Base-by-base conservation (phyloP, 495 filamentous ascomycete species). In the Lasiosphaeria miniovina region DNA sequence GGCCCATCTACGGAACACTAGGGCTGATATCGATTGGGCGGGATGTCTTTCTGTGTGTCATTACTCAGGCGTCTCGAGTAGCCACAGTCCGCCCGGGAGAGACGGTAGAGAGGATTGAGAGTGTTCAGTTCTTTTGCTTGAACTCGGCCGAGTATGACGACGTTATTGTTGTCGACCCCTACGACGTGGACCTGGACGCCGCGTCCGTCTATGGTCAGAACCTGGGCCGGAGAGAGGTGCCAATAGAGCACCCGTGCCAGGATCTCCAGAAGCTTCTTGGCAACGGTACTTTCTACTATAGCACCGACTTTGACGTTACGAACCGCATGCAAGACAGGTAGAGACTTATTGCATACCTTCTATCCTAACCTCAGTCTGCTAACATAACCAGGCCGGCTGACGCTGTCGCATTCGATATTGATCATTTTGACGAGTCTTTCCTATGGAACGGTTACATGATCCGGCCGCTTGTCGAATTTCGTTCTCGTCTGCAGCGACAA, bases 381-480 rank as follows among this genome's bases (percentile, higher is more conserved):
- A 61, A 80, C 12, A 14, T 14, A 46, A 14, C 43, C 8, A 46
- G 76, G 62, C 75, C 77, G 51, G 75, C 82, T 68, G 79, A 88
- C 59, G 69, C 71, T 33, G 65, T 84, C 17, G 79, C 84, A 15
- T 91, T 94, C 62, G 89, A 91, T 65, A 87, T 93, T 57, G 89
- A 90, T 58, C 88, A 86, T 54, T 84, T 96, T 36, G 90, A 98
- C 72, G 87, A 90, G 59, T 88, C 88, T 6, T 96, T 96, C 74
- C 74, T 98, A 34, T 98, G 94, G 94, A 98, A 98, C 64, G 91
- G 90, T 9, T 96, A 94, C 74, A 98, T 98, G 93, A 96, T 98
- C 60, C 82, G 88, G 57, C 93, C 95, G 7, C 81, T 98, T 55
- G 86, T 98, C 45, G 80, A 88, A 54, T 98, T 98, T 68, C 87